Percentiles rank a stretch among this genome's conserved stretches.
Conservation (phyloP, 371 early-diverging fungal species). For the Mortierella sp. region DNA sequence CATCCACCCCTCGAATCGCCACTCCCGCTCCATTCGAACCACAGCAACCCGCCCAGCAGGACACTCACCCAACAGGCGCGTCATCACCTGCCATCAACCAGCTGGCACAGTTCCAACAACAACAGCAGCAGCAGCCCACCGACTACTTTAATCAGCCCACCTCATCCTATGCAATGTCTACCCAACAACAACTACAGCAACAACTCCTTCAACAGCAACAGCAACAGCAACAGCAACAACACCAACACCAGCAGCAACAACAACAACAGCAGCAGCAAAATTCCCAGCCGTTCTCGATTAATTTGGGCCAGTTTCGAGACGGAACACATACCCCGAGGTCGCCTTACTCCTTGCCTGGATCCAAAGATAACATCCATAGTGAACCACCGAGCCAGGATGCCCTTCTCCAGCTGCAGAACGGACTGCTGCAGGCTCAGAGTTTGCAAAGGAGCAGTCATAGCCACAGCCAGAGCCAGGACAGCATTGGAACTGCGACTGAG, state of each 20-base stretch:
- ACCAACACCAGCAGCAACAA: slow-evolving; percentile 1
- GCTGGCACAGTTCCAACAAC: slow-evolving; percentile 29
- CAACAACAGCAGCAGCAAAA: slow-evolving; percentile 18
- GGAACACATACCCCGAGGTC: slow-evolving; percentile 44
- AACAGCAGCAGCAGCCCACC: slow-evolving; percentile 10
- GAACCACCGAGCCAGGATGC: slow-evolving; percentile 27
- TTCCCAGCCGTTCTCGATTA: slow-evolving; percentile 11
- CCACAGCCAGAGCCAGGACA: slow-evolving; percentile 52
- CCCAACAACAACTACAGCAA: slow-evolving; percentile 32
- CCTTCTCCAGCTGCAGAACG: slow-evolving; percentile 16
- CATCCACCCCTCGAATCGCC: slow-evolving; percentile 42
- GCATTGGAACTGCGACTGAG: slow-evolving; percentile 36
- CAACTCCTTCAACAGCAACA: slow-evolving; percentile 22
- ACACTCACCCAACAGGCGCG: not conserved
- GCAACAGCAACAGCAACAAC: slow-evolving; percentile 21
- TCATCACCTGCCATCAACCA: slow-evolving; percentile 19
- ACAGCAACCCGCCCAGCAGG: slow-evolving; percentile 10
- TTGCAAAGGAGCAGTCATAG: slow-evolving; percentile 34
- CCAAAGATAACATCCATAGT: slow-evolving; percentile 17
- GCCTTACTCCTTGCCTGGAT: slow-evolving; percentile 37
- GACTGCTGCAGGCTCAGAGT: slow-evolving; percentile 22
- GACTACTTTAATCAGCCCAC: slow-evolving; percentile 50
- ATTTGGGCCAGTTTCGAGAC: slow-evolving; percentile 27
- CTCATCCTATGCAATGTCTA: slow-evolving; percentile 25
- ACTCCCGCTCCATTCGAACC: slow-evolving; percentile 47